phyloP scores from a whole-genome alignment of 176 grass and related monocot genomes.

The Oryza nivara region DNA sequence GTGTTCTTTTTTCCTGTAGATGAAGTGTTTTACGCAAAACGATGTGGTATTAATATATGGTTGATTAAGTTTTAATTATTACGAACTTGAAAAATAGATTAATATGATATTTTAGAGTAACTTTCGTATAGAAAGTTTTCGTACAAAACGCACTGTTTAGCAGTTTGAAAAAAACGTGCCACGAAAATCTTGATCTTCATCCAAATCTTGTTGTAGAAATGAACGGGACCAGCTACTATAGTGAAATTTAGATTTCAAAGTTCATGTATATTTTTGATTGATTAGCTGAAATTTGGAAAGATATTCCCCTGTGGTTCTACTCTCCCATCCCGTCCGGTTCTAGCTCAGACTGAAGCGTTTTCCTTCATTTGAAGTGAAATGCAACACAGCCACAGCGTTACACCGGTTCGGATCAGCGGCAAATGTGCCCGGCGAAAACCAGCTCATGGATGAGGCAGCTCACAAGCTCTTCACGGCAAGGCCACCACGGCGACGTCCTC shows the following conservation, averaged over 20 bases:
- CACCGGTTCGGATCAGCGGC: neutral
- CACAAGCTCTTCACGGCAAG: conserved; percentile 49
- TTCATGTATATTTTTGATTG: neutral
- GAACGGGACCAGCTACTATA: neutral
- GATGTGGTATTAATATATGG: no score
- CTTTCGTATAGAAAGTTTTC: no score
- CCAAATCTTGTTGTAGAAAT: no score
- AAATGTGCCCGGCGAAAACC: conserved; percentile 18
- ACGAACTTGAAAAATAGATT: no score
- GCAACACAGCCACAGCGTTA: neutral
- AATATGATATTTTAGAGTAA: no score
- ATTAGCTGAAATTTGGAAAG: neutral
- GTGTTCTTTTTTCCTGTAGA: no score
- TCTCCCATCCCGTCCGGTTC: neutral
- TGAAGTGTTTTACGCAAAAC: no score
- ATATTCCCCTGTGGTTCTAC: neutral
- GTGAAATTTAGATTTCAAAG: neutral
- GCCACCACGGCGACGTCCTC: conserved; percentile 47
- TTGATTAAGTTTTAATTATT: no score
- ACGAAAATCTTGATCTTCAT: no score
- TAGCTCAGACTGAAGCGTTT: neutral
- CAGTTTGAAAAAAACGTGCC: no score
- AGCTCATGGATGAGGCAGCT: conserved; percentile 60
- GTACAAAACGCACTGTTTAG: no score
- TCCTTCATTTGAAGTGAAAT: neutral